Evolutionary conservation across 176 grass and related monocot species (phyloP).

Genomic region (Carex cristatella): DNA sequence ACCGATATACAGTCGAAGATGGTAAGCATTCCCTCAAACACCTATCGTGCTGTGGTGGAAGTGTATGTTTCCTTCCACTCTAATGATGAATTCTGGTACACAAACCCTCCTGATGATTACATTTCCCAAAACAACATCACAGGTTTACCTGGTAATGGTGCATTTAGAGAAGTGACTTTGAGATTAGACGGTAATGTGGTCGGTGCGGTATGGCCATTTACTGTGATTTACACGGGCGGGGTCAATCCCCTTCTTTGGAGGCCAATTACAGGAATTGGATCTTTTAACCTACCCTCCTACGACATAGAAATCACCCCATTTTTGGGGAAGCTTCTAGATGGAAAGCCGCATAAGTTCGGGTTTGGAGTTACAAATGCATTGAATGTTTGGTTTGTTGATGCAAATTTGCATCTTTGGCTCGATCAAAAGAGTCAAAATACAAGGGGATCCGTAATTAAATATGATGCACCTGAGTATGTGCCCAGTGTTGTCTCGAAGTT

Average conservation of each 20-base stretch:
- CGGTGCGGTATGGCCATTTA: conserved; percentile 82
- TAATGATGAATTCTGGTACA: conserved; percentile 80
- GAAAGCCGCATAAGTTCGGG: conserved; percentile 41
- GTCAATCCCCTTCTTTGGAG: conserved; percentile 59
- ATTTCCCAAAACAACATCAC: conserved; percentile 37
- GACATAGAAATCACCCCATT: conserved; percentile 76
- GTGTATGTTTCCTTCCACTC: conserved; percentile 68
- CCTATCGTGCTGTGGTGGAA: conserved; percentile 67
- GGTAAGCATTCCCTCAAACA: conserved; percentile 44
- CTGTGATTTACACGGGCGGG: conserved; percentile 73
- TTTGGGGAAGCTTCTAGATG: conserved; percentile 53
- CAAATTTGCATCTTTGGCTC: conserved; percentile 87
- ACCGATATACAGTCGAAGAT: conserved; percentile 31
- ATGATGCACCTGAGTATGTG: conserved; percentile 40
- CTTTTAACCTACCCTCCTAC: conserved; percentile 80
- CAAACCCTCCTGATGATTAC: conserved; percentile 24
- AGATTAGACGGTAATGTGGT: conserved; percentile 48
- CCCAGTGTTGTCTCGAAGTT: conserved; percentile 7
- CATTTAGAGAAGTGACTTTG: conserved; percentile 73
- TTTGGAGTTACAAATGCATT: conserved; percentile 57
- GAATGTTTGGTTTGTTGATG: conserved; percentile 60
- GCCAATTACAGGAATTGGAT: conserved; percentile 71
- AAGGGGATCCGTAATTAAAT: conserved; percentile 31
- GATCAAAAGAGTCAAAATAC: conserved; percentile 39
- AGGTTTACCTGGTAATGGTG: conserved; percentile 18